A percentile compares a stretch with the other conserved stretches of the same genome.
Conservation (phyloP, 2,329 filamentous ascomycete genomes). For the Aspergillus sclerotialis region DNA sequence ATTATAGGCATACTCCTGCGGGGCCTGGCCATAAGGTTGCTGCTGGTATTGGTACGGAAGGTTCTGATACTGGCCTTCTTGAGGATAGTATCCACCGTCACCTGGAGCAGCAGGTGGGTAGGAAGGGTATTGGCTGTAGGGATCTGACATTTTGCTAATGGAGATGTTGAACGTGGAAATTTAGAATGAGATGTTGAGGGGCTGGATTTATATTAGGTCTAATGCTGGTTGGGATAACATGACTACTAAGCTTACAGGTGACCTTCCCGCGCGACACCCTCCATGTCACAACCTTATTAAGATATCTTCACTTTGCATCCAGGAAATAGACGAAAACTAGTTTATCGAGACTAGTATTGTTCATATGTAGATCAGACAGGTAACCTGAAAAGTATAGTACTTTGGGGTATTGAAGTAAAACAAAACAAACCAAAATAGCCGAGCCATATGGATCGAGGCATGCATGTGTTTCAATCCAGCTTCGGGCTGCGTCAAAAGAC, state of each 20-base stretch:
- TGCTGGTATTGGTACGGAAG: slow-evolving; percentile 19
- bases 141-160: slow-evolving; percentile 41
- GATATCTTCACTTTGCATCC: slow-evolving; percentile 7
- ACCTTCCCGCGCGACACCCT: slow-evolving; percentile 20
- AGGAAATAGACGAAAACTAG: slow-evolving; percentile 2
- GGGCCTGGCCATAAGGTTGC: slow-evolving; percentile 6
- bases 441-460: too few relatives aligned
- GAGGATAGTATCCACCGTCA: slow-evolving; percentile 17
- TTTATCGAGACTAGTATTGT: too few relatives aligned
- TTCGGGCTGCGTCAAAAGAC: too few relatives aligned
- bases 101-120: slow-evolving; percentile 19
- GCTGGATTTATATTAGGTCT: slow-evolving; percentile 4
- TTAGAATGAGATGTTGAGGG: too few relatives aligned
- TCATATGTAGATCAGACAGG: too few relatives aligned
- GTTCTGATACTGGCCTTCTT: slow-evolving; percentile 16
- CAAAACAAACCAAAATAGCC: too few relatives aligned
- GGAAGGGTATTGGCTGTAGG: slow-evolving; percentile 39
- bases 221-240: too few relatives aligned
- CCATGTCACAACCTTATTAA: slow-evolving; percentile 14
- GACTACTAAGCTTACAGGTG: slow-evolving; percentile 14
- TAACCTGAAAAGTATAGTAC: too few relatives aligned
- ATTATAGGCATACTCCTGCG: slow-evolving; percentile 4
- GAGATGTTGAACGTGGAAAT: neutral
- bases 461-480: too few relatives aligned
- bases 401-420: too few relatives aligned